A percentile compares a stretch with the other conserved stretches of the same genome.
Conservation (phyloP, 2,329 filamentous ascomycete genomes). For the Tolypocladium endophyticum region DNA sequence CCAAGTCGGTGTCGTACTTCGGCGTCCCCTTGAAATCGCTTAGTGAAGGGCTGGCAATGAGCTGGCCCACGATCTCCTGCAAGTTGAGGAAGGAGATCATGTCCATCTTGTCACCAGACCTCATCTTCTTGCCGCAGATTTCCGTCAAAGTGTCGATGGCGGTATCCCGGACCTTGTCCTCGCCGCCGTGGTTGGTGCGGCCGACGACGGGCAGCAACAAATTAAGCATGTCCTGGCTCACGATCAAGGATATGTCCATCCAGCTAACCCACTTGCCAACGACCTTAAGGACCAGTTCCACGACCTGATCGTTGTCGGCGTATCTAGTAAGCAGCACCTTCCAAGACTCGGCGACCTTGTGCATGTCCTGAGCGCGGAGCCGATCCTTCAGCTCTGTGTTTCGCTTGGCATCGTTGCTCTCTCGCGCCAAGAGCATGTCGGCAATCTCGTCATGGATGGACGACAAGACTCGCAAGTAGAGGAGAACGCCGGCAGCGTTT, state of each 20-base stretch:
- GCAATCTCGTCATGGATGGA: conserved; percentile 97
- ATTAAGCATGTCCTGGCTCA: conserved; percentile 79
- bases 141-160: conserved; percentile 93
- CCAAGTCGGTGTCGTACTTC: conserved; percentile 89
- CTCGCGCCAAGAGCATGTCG: conserved; percentile 74
- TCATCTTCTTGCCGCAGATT: conserved; percentile 98
- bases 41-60: conserved; percentile 74
- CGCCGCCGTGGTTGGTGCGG: conserved; percentile 51
- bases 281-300: conserved; percentile 84
- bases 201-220: conserved; percentile 80
- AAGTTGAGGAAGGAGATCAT: conserved; percentile 88
- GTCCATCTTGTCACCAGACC: conserved; percentile 81
- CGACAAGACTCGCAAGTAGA: conserved; percentile 80
- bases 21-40: conserved; percentile 69
- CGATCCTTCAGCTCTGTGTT: conserved; percentile 88
- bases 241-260: conserved; percentile 91
- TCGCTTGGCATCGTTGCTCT: conserved; percentile 68
- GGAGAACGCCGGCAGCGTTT: conserved; percentile 65
- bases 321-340: conserved; percentile 79
- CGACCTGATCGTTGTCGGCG: conserved; percentile 57
- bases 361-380: conserved; percentile 75
- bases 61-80: conserved; percentile 71
- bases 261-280: conserved; percentile 97
- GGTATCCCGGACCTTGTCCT: conserved; percentile 77
- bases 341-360: conserved; percentile 83